These are phyloP conservation scores for Fragaria iinumae DNA, from an alignment of 306 rosid species.

Conservation along the genomic window DNA sequence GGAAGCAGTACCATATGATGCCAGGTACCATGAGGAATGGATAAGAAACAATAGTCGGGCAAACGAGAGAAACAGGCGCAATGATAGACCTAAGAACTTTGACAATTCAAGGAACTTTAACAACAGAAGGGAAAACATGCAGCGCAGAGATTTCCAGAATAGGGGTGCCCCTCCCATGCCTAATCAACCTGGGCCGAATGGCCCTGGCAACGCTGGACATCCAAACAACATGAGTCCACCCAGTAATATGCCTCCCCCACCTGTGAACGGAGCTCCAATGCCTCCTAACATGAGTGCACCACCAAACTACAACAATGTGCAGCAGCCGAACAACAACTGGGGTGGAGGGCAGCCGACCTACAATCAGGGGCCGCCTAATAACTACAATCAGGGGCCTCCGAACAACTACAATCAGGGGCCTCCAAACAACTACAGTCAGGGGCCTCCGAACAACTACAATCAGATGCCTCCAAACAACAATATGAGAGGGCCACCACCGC, in stretches of 20 bases:
- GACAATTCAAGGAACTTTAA: constrained; percentile 89
- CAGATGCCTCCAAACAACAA: constrained; percentile 39
- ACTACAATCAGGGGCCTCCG: neutral
- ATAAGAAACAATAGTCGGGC: constrained; percentile 87
- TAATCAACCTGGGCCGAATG: constrained; percentile 29
- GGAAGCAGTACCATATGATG: constrained; percentile 87
- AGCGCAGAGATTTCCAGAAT: constrained; percentile 57
- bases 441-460: constrained; percentile 9
- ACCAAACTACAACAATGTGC: constrained; percentile 17
- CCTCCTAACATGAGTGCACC: constrained; percentile 20
- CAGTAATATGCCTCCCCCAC: constrained; percentile 10
- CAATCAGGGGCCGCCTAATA: constrained; percentile 3
- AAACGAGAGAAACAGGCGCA: constrained; percentile 91
- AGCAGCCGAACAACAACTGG: constrained; percentile 25
- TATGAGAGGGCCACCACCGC: constrained; percentile 23
- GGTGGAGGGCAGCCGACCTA: constrained; percentile 20
- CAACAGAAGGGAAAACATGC: constrained; percentile 77
- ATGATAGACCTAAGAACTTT: constrained; percentile 76
- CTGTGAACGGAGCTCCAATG: neutral
- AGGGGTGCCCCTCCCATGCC: constrained; percentile 43
- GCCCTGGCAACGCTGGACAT: constrained; percentile 38
- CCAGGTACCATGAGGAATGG: constrained; percentile 93
- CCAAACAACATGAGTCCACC: constrained; percentile 15
- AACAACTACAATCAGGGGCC: constrained; percentile 15
- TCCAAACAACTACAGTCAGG: constrained; percentile 29